These are phyloP conservation scores for Rhodosporidiobolus odoratus DNA, from an alignment of 768 basidiomycete genomes.

Conservation along the genomic window DNA sequence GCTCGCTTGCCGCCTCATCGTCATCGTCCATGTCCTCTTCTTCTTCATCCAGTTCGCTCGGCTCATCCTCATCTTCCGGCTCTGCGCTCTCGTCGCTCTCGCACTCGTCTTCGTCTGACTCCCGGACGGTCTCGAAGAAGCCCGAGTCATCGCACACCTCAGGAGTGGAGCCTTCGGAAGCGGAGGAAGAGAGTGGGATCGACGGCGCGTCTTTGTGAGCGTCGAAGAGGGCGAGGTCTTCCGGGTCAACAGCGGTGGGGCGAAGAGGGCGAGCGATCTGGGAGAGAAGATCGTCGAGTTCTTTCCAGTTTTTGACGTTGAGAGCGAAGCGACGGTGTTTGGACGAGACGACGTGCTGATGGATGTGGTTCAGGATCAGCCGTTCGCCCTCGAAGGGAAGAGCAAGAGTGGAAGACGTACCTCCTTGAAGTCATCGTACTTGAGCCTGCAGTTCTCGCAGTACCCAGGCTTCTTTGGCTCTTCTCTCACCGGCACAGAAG, in stretches of 20 bases:
- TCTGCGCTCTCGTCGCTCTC: background rate
- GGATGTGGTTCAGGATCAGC: background rate
- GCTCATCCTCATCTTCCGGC: background rate
- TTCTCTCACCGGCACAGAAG: slow-evolving; percentile 47
- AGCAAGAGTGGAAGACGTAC: slow-evolving; percentile 52
- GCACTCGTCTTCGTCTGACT: background rate
- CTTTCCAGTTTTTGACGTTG: slow-evolving; percentile 68
- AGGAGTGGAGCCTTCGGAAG: background rate
- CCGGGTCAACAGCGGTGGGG: background rate
- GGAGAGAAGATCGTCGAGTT: slow-evolving; percentile 68
- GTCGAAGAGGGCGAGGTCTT: background rate
- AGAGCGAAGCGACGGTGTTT: slow-evolving; percentile 78
- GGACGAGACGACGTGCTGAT: slow-evolving; percentile 65
- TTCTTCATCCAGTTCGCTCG: background rate
- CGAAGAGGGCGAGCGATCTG: slow-evolving; percentile 52
- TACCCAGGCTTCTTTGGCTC: slow-evolving; percentile 90
- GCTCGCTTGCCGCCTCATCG: background rate
- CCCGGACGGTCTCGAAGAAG: slow-evolving; percentile 10
- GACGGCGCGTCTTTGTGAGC: too few species aligned
- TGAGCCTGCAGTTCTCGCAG: slow-evolving; percentile 89
- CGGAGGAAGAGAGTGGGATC: too few species aligned
- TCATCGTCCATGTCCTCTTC: background rate
- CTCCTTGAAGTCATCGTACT: slow-evolving; percentile 78
- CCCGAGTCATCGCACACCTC: slow-evolving; percentile 13
- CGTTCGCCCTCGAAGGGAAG: background rate